phyloP scores from a whole-genome alignment of 371 early-diverging fungal species.

The Dinochytrium kinnereticum region DNA sequence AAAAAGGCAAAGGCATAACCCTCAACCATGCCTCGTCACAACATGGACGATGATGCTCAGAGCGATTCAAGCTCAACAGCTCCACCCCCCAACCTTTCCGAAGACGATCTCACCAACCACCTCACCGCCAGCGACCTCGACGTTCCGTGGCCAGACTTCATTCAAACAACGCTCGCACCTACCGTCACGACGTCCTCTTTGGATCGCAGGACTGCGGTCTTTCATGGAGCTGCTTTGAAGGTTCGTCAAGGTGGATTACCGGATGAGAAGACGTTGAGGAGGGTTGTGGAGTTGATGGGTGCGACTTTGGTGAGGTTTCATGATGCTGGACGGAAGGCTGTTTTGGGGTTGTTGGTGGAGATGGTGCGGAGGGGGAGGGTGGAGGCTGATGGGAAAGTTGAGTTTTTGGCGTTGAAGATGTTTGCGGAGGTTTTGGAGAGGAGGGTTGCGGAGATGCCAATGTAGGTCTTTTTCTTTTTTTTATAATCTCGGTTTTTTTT shows the following conservation, averaged over 20 bases:
- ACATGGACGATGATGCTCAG: no score
- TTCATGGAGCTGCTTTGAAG: constrained; percentile 10
- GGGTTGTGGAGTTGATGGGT: not conserved
- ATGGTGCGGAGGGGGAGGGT: not conserved
- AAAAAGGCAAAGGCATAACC: no score
- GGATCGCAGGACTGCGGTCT: not conserved
- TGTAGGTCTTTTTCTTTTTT: constrained; percentile 11
- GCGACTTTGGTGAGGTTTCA: constrained; percentile 1
- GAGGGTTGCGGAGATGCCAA: constrained; percentile 23
- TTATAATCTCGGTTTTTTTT: no score
- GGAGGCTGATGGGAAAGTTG: not conserved
- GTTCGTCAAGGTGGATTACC: not conserved
- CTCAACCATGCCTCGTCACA: no score
- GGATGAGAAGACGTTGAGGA: not conserved
- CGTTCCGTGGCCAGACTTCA: constrained; percentile 1
- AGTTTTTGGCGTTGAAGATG: constrained; percentile 14
- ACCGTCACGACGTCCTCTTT: not conserved
- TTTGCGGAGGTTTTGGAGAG: constrained; percentile 26
- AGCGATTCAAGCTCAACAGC: no score
- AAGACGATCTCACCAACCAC: not conserved
- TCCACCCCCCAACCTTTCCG: not conserved
- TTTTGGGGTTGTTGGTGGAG: constrained; percentile 2
- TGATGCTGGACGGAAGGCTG: constrained; percentile 4
- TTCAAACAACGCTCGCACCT: not conserved
- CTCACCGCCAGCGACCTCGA: not conserved